These are phyloP conservation scores for Astrocystis sublimbata DNA, from an alignment of 495 filamentous ascomycete genomes.

Conservation along the genomic window DNA sequence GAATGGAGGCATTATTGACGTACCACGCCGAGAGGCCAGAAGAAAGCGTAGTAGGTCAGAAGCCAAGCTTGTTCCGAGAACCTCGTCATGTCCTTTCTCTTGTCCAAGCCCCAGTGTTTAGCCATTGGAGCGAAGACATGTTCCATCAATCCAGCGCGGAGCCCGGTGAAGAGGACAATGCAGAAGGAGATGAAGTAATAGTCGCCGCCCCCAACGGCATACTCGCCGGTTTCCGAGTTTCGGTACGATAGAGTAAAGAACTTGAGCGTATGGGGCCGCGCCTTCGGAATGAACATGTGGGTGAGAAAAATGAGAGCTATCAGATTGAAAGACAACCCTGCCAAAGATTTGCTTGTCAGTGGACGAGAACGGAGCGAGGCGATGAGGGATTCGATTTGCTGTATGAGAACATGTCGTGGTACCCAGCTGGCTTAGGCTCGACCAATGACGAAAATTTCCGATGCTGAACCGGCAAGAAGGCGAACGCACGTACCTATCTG, in stretches of 20 bases:
- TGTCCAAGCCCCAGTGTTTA: slow-evolving; percentile 64
- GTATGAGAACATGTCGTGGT: slow-evolving; percentile 1
- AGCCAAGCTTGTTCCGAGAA: slow-evolving; percentile 96
- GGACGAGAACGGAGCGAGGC: slow-evolving; percentile 10
- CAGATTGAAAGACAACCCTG: slow-evolving; percentile 77
- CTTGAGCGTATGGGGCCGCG: slow-evolving; percentile 73
- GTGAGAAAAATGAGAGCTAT: slow-evolving; percentile 74
- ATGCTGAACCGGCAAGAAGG: not conserved
- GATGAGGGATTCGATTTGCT: not conserved
- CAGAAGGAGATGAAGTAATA: slow-evolving; percentile 75
- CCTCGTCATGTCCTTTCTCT: slow-evolving; percentile 70
- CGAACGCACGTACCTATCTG: slow-evolving; percentile 45
- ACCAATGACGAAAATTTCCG: not conserved
- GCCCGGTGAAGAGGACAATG: slow-evolving; percentile 79
- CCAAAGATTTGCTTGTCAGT: slow-evolving; percentile 21
- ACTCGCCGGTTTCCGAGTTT: slow-evolving; percentile 63
- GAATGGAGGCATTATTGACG: slow-evolving; percentile 33
- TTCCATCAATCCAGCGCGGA: slow-evolving; percentile 84
- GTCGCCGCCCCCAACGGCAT: slow-evolving; percentile 77
- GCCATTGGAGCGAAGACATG: slow-evolving; percentile 80
- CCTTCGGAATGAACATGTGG: slow-evolving; percentile 76
- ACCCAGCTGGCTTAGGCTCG: not conserved
- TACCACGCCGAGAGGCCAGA: slow-evolving; percentile 86
- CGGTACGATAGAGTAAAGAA: slow-evolving; percentile 87
- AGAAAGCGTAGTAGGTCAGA: slow-evolving; percentile 72